Evolutionary conservation across 2,329 filamentous ascomycete genomes (phyloP), one percentile per base, ranked within the genome.

Genomic region (Thelonectria rubi): DNA sequence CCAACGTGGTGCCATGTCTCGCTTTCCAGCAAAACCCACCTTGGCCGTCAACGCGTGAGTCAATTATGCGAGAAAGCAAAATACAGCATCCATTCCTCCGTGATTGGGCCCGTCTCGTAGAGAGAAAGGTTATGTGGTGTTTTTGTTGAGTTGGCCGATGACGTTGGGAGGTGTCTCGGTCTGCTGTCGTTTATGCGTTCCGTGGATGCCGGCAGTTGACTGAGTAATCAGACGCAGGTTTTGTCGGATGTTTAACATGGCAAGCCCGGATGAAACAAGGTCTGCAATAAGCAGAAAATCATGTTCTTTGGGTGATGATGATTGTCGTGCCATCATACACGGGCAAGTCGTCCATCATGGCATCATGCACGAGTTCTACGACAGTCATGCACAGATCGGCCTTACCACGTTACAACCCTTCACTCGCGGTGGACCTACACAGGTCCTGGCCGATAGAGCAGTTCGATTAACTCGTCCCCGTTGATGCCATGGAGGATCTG

Each of bases 81-180:
- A 14, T 40, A 30, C 21, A 24, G 39, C 48, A 52, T 56, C 53
- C 53, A 56, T 57, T 57, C 24, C 30, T 26, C 43, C 48, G 48
- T 56, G 58, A 61, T 61, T 61, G 58, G 58, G 12, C 24, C 32
- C 42, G 34, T 52, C 47, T 51, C 24, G 51, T 37, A 26, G 15
- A 40, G 43, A 42, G 53, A 56, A 45, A 55, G 26, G 45, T 45
- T 37, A 51, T 55, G 53, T 46, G n/a, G 53, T 47, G 48, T 39
- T 39, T 42, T 20, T 42, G 15, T 21, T 57, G 53, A 56, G 58
- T 34, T 61, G 58, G 58, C 58, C 48, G 54, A 61, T 57, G 53
- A 45, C 47, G 48, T 43, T 39, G 52, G 26, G 42, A 52, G 24
- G n/a, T 45, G 42, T 53, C 18, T 40, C 37, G 15, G 34, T 17